Conservation (phyloP, 1,284 basidiomycete genomes). For the Ustilago nuda region DNA sequence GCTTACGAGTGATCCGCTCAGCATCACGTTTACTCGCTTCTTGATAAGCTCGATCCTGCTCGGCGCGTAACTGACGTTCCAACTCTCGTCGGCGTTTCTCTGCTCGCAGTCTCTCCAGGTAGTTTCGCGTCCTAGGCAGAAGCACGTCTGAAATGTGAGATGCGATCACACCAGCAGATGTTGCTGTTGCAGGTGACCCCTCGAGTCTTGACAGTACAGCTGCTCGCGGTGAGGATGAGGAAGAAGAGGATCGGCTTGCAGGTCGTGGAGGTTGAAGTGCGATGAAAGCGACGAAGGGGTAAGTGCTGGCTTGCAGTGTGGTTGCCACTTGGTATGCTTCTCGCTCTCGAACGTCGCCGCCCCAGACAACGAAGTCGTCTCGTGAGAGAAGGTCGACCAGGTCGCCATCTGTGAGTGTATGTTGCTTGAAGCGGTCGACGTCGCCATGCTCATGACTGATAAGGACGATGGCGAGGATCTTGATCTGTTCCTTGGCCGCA, state of each 20-base stretch:
- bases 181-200: slow-evolving; percentile 50
- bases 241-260: slow-evolving; percentile 23
- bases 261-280: slow-evolving; percentile 79
- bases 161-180: slow-evolving; percentile 44
- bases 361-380: slow-evolving; percentile 83
- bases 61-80: slow-evolving; percentile 57
- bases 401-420: slow-evolving; percentile 79
- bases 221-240: slow-evolving; percentile 38
- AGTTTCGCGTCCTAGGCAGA: slow-evolving; percentile 52
- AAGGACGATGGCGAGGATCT: slow-evolving; percentile 84
- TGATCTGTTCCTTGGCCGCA: slow-evolving; percentile 77
- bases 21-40: slow-evolving; percentile 54
- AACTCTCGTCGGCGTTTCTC: slow-evolving; percentile 50
- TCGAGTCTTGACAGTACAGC: slow-evolving; percentile 60
- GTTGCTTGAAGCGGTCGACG: slow-evolving; percentile 85
- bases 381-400: slow-evolving; percentile 78
- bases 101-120: slow-evolving; percentile 50
- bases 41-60: slow-evolving; percentile 62
- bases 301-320: slow-evolving; percentile 87
- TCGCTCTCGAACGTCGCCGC: slow-evolving; percentile 81
- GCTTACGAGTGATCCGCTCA: slow-evolving; percentile 42
- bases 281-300: slow-evolving; percentile 90
- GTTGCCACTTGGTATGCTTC: slow-evolving; percentile 87
- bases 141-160: slow-evolving; percentile 59
- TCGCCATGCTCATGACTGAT: slow-evolving; percentile 91